phyloP scores from a whole-genome alignment of 768 basidiomycete genomes.

The Lactifluus subvellereus region DNA sequence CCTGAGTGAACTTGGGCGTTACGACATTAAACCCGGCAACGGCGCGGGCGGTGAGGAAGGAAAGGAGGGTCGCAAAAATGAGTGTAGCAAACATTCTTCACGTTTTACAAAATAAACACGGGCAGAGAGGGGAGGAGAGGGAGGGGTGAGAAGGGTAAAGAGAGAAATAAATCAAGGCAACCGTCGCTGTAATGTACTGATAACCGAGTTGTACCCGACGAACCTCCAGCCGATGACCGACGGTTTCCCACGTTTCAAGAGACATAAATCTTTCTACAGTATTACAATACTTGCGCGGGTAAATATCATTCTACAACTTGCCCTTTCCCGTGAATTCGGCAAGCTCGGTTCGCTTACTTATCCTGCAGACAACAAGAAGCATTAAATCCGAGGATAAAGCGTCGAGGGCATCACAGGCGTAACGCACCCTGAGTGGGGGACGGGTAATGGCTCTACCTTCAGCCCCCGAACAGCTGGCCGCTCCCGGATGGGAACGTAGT shows the following conservation, averaged over 20 bases:
- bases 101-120: constrained; percentile 5
- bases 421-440: constrained; percentile 73
- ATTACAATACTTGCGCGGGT: too few relatives aligned
- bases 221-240: too few relatives aligned
- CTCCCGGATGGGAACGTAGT: constrained; percentile 62
- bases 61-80: constrained; percentile 67
- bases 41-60: constrained; percentile 45
- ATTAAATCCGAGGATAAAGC: constrained; percentile 3
- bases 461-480: constrained; percentile 50
- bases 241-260: too few relatives aligned
- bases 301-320: constrained; percentile 34
- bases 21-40: constrained; percentile 51
- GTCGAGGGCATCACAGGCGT: background rate
- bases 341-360: constrained; percentile 61
- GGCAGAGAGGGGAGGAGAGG: constrained; percentile 23
- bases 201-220: too few relatives aligned
- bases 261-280: background rate
- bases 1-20: constrained; percentile 51
- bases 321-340: constrained; percentile 55
- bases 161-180: background rate
- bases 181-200: too few relatives aligned
- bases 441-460: constrained; percentile 53
- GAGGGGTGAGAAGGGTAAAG: constrained; percentile 26
- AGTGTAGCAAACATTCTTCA: constrained; percentile 71
- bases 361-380: constrained; percentile 34